Evolutionary conservation across 2,329 filamentous ascomycete species (phyloP).

Genomic region (Metarhizium anisopliae): DNA sequence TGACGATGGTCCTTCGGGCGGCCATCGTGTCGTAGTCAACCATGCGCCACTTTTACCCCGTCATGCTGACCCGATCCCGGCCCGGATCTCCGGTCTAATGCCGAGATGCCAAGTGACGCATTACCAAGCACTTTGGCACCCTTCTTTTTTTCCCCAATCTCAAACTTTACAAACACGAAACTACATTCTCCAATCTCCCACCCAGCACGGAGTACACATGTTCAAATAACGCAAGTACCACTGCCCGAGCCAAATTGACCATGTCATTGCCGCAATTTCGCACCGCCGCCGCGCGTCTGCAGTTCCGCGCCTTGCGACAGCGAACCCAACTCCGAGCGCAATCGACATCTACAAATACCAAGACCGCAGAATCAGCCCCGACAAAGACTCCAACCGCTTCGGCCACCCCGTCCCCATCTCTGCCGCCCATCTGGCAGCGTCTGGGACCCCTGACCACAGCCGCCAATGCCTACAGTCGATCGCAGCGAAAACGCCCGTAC

Average conservation of each 20-base stretch:
- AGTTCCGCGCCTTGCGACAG: not conserved
- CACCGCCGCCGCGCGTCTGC: not conserved
- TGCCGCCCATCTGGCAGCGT: conserved; percentile 42
- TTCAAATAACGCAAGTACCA: too few species aligned
- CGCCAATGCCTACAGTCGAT: conserved; percentile 54
- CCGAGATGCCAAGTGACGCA: not conserved
- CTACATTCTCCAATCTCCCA: too few species aligned
- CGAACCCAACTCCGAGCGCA: not conserved
- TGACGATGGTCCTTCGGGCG: too few species aligned
- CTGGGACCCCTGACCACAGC: conserved; percentile 47
- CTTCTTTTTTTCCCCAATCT: too few species aligned
- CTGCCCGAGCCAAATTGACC: not conserved
- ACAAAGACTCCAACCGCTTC: not conserved
- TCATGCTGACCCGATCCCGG: not conserved
- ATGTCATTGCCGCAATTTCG: not conserved
- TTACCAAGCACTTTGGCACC: not conserved
- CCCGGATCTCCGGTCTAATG: conserved; percentile 2
- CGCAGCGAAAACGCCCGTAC: conserved; percentile 65
- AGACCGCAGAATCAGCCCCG: not conserved
- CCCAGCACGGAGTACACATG: too few species aligned
- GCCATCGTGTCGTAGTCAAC: too few species aligned
- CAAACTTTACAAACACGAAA: too few species aligned
- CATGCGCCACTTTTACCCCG: too few species aligned
- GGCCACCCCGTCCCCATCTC: not conserved
- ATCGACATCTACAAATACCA: not conserved